Conservation (phyloP, 2,329 filamentous ascomycete genomes). For the Neofusicoccum parvum region DNA sequence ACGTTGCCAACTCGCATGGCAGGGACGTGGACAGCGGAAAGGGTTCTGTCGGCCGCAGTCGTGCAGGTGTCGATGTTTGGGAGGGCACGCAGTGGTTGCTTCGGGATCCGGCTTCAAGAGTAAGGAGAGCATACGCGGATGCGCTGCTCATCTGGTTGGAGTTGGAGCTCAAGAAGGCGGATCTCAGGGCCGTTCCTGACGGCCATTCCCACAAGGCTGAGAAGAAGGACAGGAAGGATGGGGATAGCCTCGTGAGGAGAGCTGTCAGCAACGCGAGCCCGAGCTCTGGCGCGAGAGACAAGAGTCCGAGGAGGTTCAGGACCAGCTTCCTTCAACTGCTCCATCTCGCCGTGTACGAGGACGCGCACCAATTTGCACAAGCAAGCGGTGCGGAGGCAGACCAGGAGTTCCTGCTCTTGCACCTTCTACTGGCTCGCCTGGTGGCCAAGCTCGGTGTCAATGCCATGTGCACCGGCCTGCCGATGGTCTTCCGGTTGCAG, state of each 20-base stretch:
- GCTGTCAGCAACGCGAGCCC: slow-evolving; percentile 20
- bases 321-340: slow-evolving; percentile 80
- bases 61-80: slow-evolving; percentile 82
- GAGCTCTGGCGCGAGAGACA: not conserved
- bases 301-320: slow-evolving; percentile 49
- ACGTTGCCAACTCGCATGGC: slow-evolving; percentile 69
- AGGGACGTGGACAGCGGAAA: slow-evolving; percentile 48
- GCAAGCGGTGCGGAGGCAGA: slow-evolving; percentile 30
- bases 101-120: slow-evolving; percentile 73
- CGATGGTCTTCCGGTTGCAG: slow-evolving; percentile 87
- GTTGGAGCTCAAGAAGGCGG: slow-evolving; percentile 70
- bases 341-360: slow-evolving; percentile 88
- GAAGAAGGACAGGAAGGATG: slow-evolving; percentile 46
- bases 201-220: slow-evolving; percentile 48
- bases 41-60: slow-evolving; percentile 68
- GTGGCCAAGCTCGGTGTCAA: slow-evolving; percentile 80
- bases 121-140: slow-evolving; percentile 83
- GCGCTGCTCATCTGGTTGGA: slow-evolving; percentile 82
- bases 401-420: slow-evolving; percentile 73
- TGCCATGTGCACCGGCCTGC: slow-evolving; percentile 73
- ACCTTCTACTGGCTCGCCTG: slow-evolving; percentile 75
- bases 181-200: slow-evolving; percentile 62
- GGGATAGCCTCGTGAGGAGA: slow-evolving; percentile 46
- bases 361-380: slow-evolving; percentile 71
- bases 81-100: slow-evolving; percentile 95